These are phyloP conservation scores for Dissophora globulifera DNA, from an alignment of 192 early-diverging fungal genomes.

Conservation along the genomic window DNA sequence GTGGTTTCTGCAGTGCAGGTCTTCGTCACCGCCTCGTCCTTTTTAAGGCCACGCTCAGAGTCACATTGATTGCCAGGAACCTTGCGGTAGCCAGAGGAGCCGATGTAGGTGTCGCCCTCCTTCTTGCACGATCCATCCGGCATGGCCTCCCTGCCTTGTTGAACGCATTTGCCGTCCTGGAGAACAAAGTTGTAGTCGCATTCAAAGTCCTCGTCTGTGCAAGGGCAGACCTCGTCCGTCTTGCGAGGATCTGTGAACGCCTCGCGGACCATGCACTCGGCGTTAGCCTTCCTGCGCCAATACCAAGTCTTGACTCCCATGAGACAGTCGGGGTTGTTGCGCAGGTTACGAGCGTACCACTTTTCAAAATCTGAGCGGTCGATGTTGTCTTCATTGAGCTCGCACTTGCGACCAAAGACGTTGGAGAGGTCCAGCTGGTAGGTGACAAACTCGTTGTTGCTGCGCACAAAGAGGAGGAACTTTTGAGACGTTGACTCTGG, in stretches of 20 bases:
- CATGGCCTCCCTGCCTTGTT: constrained; percentile 63
- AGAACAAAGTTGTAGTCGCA: constrained; percentile 89
- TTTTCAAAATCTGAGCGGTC: constrained; percentile 74
- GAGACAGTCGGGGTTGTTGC: constrained; percentile 75
- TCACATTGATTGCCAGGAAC: constrained; percentile 89
- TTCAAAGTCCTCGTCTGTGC: constrained; percentile 89
- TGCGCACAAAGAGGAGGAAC: constrained; percentile 65
- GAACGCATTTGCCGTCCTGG: constrained; percentile 68
- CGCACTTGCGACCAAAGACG: constrained; percentile 73
- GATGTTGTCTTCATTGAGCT: constrained; percentile 65
- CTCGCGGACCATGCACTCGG: constrained; percentile 78
- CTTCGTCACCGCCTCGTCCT: constrained; percentile 68
- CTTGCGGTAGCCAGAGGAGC: constrained; percentile 81
- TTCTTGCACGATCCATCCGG: constrained; percentile 72
- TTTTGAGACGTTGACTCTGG: constrained; percentile 79
- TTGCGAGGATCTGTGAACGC: constrained; percentile 69
- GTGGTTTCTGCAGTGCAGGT: constrained; percentile 57
- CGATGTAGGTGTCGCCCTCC: constrained; percentile 72
- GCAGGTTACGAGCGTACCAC: constrained; percentile 71
- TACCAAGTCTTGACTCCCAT: constrained; percentile 81
- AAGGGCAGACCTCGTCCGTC: constrained; percentile 73
- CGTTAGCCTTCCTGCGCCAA: constrained; percentile 79
- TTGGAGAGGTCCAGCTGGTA: constrained; percentile 80
- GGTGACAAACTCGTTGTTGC: constrained; percentile 48
- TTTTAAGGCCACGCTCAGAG: constrained; percentile 50